Evolutionary conservation across 2,329 filamentous ascomycete genomes (phyloP), one percentile per base, ranked within the genome.

Genomic region (Amauroascus niger): DNA sequence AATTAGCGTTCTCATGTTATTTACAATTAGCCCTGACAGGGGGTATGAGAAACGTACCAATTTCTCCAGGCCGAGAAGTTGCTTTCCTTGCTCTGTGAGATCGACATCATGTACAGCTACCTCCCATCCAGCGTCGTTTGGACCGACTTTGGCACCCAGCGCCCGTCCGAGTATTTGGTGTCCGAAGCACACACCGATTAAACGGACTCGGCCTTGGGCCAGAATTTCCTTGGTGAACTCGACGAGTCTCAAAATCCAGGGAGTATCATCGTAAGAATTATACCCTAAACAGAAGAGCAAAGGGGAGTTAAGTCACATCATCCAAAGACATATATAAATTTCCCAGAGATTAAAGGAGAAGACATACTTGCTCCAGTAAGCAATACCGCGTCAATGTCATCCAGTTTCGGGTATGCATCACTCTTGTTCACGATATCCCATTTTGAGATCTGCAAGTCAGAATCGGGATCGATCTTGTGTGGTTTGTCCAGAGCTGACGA

Each of bases 121-220:
- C 71, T 95, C 89, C 89, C 88, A 95, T 1, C 87, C 88, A 18
- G 72, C 68, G 22, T 81, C 76, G 65, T 80, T 87, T 52, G 81
- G 73, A 33, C 76, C 82, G 1, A 94, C 85, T 61, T 79, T 78
- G 18, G 72, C 78, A 2, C 82, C 86, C 60, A 90, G 65, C 1
- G 87, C 86, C 50, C 88, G 77, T 1, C 79, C 87, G 41, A 93
- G 72, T 62, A 95, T 89, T 72, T 95, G 88, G 67, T 94, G 88
- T 4, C 88, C 88, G 67, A 91, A 95, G 69, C 88, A 95, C 14
- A 93, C 78, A 9, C 88, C 88, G 14, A 95, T 76, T n/a, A 90
- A 70, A 33, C 81, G 79, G 6, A 93, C 79, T 0, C 81, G 74
- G 24, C 77, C 73, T 58, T 84, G 78, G 11, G 88, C 74, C 32